Evolutionary conservation across 139 green algal species (phyloP).

Genomic region (Picochlorum sp.): DNA sequence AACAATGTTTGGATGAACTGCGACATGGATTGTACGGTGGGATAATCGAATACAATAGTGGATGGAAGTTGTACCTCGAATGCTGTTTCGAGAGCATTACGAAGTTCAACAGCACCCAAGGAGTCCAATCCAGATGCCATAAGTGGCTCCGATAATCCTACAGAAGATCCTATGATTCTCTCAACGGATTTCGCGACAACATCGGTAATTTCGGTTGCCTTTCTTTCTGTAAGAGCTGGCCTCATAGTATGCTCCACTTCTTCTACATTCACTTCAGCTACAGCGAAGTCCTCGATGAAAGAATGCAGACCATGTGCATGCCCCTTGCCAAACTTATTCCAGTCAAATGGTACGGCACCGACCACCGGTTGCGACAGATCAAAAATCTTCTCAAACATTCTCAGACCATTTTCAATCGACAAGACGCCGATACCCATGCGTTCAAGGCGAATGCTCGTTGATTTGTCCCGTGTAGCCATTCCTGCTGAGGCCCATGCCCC

Average conservation of each 20-base stretch:
- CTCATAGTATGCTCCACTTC: background rate
- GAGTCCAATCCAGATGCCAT: slow-evolving; percentile 52
- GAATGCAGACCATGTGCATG: slow-evolving; percentile 9
- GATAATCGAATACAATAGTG: slow-evolving; percentile 69
- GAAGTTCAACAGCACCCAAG: slow-evolving; percentile 42
- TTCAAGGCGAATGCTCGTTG: slow-evolving; percentile 43
- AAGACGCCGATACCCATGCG: slow-evolving; percentile 57
- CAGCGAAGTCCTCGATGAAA: slow-evolving; percentile 21
- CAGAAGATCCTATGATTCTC: slow-evolving; percentile 13
- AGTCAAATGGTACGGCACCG: slow-evolving; percentile 28
- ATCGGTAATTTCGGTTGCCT: no score
- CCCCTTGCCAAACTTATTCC: slow-evolving; percentile 24
- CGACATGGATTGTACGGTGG: slow-evolving; percentile 31
- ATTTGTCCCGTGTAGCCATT: slow-evolving; percentile 63
- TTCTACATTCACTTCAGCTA: background rate
- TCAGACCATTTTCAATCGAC: slow-evolving; percentile 23
- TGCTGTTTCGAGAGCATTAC: slow-evolving; percentile 30
- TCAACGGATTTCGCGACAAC: slow-evolving; percentile 15
- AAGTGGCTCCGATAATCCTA: slow-evolving; percentile 16
- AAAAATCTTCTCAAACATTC: slow-evolving; percentile 20
- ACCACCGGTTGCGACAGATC: slow-evolving; percentile 6
- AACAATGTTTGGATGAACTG: slow-evolving; percentile 10
- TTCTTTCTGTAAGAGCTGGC: no score
- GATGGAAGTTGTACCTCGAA: slow-evolving; percentile 42
- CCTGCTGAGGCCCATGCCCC: slow-evolving; percentile 79